Base-by-base conservation (phyloP, 192 early-diverging fungal genomes). In the Entophlyctis helioformis region DNA sequence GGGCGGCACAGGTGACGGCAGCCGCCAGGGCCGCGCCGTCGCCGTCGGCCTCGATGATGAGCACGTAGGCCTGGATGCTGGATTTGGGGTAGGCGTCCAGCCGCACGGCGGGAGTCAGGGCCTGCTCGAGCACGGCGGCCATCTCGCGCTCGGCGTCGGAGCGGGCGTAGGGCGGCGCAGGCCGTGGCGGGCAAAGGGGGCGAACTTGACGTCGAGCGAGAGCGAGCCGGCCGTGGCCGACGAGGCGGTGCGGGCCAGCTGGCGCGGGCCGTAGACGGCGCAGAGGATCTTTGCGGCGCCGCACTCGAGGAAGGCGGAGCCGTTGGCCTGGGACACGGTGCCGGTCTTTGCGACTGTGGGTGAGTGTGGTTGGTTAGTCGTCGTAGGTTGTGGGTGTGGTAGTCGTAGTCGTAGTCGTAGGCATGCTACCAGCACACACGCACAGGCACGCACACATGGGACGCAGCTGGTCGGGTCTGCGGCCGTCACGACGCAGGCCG, bases 31-130 rank as follows among this genome's bases (percentile, higher is more conserved):
- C 71, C 8, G 82, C 72, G 15, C 59, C 60, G 16, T 60, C 69
- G 6, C 82, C 84, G 43, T 84, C 83, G 37, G 59, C 67, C 46
- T 90, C 82, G 8, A 90, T 53, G 2, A 88, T 69, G 20, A 69
- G 74, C 13, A 85, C 67, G 52, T 63, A 74, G 13, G 85, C 54
- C 54, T 87, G 83, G 42, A 90, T 67, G 3, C 74, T 58, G 18
- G 82, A 76, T 50, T 90, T 90, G 16, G 86, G 84, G 21, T 82
- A 51, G 6, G 74, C 51, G 6, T 84, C 81, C 26, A 88, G 53
- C 15, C 83, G 63, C 13, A 90, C 67, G 2, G 85, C 75, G 13
- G 86, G 86, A 2, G 74, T 44, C 16, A 89, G 47, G 13, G 83
- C 76, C 52, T 84, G 76, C 22, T 66, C 53, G 9, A 87, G 27